A percentile compares a stretch with the other conserved stretches of the same genome.
Evolutionary conservation across 345 rosid genomes (phyloP).

Genomic region (Linum trigynum): DNA sequence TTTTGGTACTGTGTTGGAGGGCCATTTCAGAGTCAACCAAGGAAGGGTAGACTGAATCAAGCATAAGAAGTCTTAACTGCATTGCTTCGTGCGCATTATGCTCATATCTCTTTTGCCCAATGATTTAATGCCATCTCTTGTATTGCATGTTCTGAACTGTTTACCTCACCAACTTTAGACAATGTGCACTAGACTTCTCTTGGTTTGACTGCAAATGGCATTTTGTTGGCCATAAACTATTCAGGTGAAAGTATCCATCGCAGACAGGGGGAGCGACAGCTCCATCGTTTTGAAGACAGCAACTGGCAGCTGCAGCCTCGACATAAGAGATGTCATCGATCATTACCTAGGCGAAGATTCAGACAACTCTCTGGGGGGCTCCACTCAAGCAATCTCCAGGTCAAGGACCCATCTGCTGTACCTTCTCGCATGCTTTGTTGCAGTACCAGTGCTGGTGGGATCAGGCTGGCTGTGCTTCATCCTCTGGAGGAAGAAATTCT

Average conservation of each 20-base stretch:
- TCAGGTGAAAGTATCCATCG: constrained; percentile 54
- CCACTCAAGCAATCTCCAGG: constrained; percentile 23
- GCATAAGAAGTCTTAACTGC: background rate
- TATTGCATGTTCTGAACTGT: background rate
- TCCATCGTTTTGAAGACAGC: constrained; percentile 35
- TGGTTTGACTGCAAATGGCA: background rate
- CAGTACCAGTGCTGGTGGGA: constrained; percentile 29
- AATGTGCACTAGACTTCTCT: background rate
- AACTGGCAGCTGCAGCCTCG: constrained; percentile 51
- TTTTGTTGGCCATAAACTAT: background rate
- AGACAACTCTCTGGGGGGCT: constrained; percentile 15
- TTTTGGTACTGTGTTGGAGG: too few species aligned
- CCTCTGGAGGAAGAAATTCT: constrained; percentile 28
- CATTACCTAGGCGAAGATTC: constrained; percentile 27
- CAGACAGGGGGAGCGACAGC: constrained; percentile 23
- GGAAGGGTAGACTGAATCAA: too few species aligned
- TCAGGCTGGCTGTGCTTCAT: constrained; percentile 30
- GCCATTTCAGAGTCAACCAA: too few species aligned
- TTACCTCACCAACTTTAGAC: background rate
- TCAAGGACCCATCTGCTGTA: constrained; percentile 23
- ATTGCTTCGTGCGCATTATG: background rate
- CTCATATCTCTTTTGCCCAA: background rate
- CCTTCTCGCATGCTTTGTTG: constrained; percentile 25
- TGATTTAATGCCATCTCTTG: background rate
- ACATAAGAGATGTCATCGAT: constrained; percentile 39